A percentile compares a stretch with the other conserved stretches of the same genome.
phyloP scores from a whole-genome alignment of 75 land plant genomes.

The Cupressus sempervirens region DNA sequence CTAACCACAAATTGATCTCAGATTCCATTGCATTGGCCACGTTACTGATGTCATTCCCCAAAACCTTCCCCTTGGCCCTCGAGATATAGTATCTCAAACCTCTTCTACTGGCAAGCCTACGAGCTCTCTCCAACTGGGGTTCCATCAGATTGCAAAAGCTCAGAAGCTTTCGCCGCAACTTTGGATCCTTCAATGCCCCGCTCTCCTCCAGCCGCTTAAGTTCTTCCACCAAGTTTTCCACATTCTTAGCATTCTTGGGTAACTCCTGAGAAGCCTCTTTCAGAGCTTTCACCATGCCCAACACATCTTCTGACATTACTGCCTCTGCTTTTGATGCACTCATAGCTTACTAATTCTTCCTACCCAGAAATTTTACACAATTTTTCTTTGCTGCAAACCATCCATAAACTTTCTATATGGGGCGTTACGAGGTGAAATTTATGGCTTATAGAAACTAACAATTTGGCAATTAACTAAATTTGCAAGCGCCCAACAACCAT shows the following conservation, averaged over 20 bases:
- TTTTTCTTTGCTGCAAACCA: neutral
- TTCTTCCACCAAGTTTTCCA: neutral
- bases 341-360: neutral
- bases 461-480: constrained; percentile 9
- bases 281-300: constrained; percentile 39
- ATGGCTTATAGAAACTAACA: constrained; percentile 16
- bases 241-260: constrained; percentile 16
- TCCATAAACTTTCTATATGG: too few species aligned
- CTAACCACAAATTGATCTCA: constrained; percentile 63
- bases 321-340: neutral
- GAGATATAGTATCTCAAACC: constrained; percentile 20
- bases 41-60: constrained; percentile 32
- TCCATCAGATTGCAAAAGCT: constrained; percentile 38
- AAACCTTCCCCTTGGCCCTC: constrained; percentile 24
- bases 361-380: neutral
- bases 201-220: constrained; percentile 18
- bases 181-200: constrained; percentile 22
- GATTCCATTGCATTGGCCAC: constrained; percentile 43
- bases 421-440: too few species aligned
- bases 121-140: constrained; percentile 22
- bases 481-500: too few species aligned
- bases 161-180: constrained; percentile 36
- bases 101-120: neutral
- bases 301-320: constrained; percentile 12
- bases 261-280: constrained; percentile 39